These are phyloP conservation scores for Haplosporangium gracile DNA, from an alignment of 192 early-diverging fungal genomes.

Conservation along the genomic window DNA sequence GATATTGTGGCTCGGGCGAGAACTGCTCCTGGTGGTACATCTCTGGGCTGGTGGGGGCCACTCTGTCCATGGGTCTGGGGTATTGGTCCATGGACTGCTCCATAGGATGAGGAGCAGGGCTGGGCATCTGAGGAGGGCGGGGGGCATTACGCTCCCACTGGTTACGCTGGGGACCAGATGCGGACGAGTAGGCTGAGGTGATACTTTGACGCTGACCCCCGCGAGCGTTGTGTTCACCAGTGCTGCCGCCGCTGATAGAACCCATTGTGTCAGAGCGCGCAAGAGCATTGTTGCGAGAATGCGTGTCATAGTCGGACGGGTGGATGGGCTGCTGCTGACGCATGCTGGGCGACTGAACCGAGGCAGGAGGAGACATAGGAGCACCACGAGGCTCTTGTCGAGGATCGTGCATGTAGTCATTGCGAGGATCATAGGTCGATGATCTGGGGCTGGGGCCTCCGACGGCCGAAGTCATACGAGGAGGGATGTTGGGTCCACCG, in stretches of 20 bases:
- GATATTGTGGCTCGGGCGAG: not conserved
- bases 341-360: constrained; percentile 30
- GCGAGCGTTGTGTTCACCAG: constrained; percentile 11
- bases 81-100: constrained; percentile 27
- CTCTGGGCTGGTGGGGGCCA: constrained; percentile 20
- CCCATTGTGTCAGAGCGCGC: constrained; percentile 30
- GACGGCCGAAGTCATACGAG: constrained; percentile 20
- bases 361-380: constrained; percentile 20
- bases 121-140: constrained; percentile 29
- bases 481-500: constrained; percentile 30
- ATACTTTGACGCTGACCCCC: constrained; percentile 26
- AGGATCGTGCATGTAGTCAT: constrained; percentile 10
- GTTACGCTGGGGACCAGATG: constrained; percentile 20
- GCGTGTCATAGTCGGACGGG: constrained; percentile 18
- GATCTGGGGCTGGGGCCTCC: constrained; percentile 14
- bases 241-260: constrained; percentile 18
- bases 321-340: constrained; percentile 10
- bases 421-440: constrained; percentile 25
- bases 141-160: constrained; percentile 32
- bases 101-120: constrained; percentile 17
- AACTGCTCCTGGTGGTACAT: constrained; percentile 26
- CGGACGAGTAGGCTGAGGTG: constrained; percentile 27
- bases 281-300: constrained; percentile 19
- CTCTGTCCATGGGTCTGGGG: constrained; percentile 13
- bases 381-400: constrained; percentile 19